Base-by-base conservation (phyloP, 352 stramenopile genomes). In the Phytophthora brassicae region DNA sequence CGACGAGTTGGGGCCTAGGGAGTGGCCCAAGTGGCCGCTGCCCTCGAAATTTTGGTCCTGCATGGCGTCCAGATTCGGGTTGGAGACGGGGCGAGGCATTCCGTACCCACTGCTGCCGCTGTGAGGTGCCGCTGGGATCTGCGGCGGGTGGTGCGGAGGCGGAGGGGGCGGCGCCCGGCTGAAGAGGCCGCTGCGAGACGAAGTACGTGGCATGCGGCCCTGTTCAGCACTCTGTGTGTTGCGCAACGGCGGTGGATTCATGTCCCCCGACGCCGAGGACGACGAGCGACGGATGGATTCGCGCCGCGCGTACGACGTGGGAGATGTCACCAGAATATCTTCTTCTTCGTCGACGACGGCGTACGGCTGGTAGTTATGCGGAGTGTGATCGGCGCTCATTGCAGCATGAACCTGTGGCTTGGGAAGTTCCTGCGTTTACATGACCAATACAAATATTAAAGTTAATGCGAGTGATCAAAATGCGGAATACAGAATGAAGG, bases 311-410 rank as follows among this genome's bases (percentile, higher is more conserved):
- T 90, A 90, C 44, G 82, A 92, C 45, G 82, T 92, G 46, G 84
- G 84, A 44, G 84, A 94, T 59, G 84, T 94, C 60, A 94, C 84
- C n/a, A 75, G 60, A 56, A 94, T 89, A 56, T 92, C 80, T 9
- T 90, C 77, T 20, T 79, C 75, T 17, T 75, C 74, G n/a, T n/a
- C n/a, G n/a, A n/a, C n/a, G n/a, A n/a, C n/a, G 38, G 66, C 74
- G 42, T 74, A 68, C 38, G 75, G 72, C 45, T 77, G 56, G 48
- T 66, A 64, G 29, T 68, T 64, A 41, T 69, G 68, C 57, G 64
- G 41, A 56, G 67, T 55, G 23, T 74, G 56, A 6, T 77, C 70
- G 56, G 71, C 46, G 33, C 68, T 80, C 72, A 80, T 80, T 68
- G 65, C 57, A 58, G 72, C 72, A 80, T 80, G 41, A 62, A 75